These are phyloP conservation scores for Malassezia nana DNA, from an alignment of 1,284 basidiomycete genomes.

Conservation along the genomic window DNA sequence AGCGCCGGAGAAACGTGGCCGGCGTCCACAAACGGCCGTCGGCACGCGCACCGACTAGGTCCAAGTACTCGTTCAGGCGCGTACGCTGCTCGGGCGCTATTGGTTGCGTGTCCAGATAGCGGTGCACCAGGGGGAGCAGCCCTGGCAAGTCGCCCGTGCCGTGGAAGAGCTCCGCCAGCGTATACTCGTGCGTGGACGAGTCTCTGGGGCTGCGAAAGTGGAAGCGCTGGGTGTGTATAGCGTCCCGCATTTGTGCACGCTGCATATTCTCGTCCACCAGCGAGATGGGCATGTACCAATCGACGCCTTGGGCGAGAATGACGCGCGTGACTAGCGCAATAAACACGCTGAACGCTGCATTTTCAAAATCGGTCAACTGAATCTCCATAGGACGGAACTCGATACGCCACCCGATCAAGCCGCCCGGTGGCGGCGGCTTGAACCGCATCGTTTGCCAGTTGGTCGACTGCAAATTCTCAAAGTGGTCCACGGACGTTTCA, in stretches of 20 bases:
- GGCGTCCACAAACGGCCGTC: conserved; percentile 60
- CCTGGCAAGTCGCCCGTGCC: conserved; percentile 80
- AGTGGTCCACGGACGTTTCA: conserved; percentile 76
- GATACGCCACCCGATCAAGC: conserved; percentile 90
- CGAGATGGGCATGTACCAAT: conserved; percentile 93
- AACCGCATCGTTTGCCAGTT: conserved; percentile 99
- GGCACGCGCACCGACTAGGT: conserved; percentile 55
- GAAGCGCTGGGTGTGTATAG: conserved; percentile 64
- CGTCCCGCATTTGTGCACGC: conserved; percentile 74
- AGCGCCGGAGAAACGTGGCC: conserved; percentile 85
- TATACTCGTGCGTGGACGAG: conserved; percentile 76
- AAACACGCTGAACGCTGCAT: conserved; percentile 90
- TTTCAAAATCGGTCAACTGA: conserved; percentile 97
- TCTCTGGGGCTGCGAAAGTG: conserved; percentile 68
- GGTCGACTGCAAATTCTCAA: conserved; percentile 98
- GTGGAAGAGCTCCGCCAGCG: conserved; percentile 83
- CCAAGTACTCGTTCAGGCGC: conserved; percentile 56
- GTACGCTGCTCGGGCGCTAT: conserved; percentile 59
- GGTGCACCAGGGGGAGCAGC: conserved; percentile 69
- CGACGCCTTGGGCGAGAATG: conserved; percentile 78
- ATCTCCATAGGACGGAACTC: conserved; percentile 99
- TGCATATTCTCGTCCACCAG: conserved; percentile 98
- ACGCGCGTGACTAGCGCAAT: conserved; percentile 86
- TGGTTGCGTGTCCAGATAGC: conserved; percentile 80
- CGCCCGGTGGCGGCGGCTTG: conserved; percentile 81